Evolutionary conservation across 169 alveolate genomes (phyloP).

Genomic region (Toxoplasma gondii): DNA sequence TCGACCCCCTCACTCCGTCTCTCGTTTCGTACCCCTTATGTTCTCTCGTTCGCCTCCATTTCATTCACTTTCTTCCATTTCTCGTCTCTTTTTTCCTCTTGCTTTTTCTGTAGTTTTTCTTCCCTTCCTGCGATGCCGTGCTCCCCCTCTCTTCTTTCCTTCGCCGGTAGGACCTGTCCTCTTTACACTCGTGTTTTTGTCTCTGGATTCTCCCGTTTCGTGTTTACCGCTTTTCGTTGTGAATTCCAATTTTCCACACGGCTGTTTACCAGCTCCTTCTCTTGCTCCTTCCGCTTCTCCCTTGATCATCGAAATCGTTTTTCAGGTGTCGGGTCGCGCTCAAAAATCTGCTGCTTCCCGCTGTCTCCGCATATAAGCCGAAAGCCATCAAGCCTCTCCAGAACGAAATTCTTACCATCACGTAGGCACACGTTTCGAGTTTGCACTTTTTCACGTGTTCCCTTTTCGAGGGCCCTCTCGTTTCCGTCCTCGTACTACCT

Average conservation of each 20-base stretch:
- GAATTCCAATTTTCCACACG: too few relatives aligned
- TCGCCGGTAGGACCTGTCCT: neutral
- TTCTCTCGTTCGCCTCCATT: neutral
- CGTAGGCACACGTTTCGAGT: neutral
- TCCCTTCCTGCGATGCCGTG: neutral
- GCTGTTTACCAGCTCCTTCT: too few relatives aligned
- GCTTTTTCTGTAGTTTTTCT: neutral
- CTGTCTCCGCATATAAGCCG: slow-evolving; percentile 41
- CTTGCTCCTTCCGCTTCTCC: neutral
- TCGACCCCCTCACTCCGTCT: neutral
- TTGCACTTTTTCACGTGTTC: neutral
- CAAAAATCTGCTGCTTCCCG: slow-evolving; percentile 9
- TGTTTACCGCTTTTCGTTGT: too few relatives aligned
- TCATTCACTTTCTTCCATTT: neutral
- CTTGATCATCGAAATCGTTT: neutral
- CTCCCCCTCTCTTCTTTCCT: neutral
- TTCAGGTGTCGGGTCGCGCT: slow-evolving; percentile 33
- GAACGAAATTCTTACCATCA: slow-evolving; percentile 3
- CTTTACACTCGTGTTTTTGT: too few relatives aligned
- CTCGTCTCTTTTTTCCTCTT: neutral
- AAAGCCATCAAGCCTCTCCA: slow-evolving; percentile 1
- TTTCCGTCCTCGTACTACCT: neutral
- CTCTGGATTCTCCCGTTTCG: neutral
- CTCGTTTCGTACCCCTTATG: neutral
- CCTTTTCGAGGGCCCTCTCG: neutral